These are phyloP conservation scores for Isoetes taiwanensis DNA, from an alignment of 75 land plant genomes.

Conservation along the genomic window DNA sequence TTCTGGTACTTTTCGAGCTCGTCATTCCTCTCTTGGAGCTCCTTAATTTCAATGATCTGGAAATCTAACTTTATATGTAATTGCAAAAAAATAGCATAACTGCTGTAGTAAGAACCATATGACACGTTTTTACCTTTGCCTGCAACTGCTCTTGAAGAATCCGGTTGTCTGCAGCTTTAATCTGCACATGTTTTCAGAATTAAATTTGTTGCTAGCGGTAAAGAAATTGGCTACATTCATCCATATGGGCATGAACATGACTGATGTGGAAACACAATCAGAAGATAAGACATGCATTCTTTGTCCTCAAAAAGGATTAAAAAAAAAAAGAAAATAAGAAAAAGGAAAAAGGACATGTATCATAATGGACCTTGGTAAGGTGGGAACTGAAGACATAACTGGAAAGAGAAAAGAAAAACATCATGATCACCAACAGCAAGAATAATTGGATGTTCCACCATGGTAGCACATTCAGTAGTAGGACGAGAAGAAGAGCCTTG, in stretches of 20 bases:
- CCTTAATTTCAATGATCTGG: background rate
- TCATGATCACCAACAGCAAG: too few relatives aligned
- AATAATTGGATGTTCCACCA: too few relatives aligned
- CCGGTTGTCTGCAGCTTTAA: constrained; percentile 87
- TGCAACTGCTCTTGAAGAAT: constrained; percentile 85
- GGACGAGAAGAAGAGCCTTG: too few relatives aligned
- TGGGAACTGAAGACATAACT: too few relatives aligned
- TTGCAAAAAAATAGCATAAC: background rate
- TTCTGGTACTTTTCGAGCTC: background rate
- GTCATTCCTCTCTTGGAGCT: background rate
- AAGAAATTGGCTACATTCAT: background rate
- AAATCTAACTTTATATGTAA: background rate
- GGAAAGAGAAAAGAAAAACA: too few relatives aligned
- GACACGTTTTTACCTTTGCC: constrained; percentile 37
- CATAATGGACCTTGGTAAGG: too few relatives aligned
- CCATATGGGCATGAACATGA: background rate
- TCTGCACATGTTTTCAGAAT: constrained; percentile 25
- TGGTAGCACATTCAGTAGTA: too few relatives aligned
- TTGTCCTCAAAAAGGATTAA: background rate
- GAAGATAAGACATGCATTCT: too few relatives aligned
- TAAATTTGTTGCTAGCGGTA: background rate
- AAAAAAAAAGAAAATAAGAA: background rate
- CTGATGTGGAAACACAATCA: background rate
- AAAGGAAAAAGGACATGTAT: too few relatives aligned
- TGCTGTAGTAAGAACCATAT: background rate